Conservation (phyloP, 306 rosid genomes). For the Cicer judaicum region DNA sequence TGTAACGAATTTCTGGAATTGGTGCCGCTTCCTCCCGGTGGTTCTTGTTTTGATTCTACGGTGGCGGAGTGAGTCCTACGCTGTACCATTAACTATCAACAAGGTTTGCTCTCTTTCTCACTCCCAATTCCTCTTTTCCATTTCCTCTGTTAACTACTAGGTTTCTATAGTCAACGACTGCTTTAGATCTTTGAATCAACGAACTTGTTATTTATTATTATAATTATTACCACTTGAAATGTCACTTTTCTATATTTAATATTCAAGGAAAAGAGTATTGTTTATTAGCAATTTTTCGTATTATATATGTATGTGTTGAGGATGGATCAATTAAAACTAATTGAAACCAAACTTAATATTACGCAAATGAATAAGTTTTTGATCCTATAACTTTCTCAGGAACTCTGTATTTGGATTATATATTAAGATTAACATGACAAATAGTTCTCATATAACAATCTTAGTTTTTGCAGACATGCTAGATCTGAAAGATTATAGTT, state of each 20-base stretch:
- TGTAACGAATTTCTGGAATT: background rate
- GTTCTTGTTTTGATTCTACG: conserved; percentile 1
- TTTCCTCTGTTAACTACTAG: background rate
- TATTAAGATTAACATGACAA: background rate
- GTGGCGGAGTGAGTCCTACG: background rate
- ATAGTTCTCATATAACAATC: background rate
- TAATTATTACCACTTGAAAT: background rate
- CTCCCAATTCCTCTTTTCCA: background rate
- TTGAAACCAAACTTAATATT: background rate
- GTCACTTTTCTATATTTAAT: background rate
- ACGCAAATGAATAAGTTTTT: background rate
- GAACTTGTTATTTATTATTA: background rate
- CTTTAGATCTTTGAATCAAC: background rate
- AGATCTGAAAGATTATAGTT: background rate
- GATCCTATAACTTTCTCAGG: background rate
- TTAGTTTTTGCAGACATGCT: background rate
- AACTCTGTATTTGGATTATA: background rate
- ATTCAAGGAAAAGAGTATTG: background rate
- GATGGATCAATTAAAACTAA: background rate
- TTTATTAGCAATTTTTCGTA: background rate
- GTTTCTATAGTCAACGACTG: background rate
- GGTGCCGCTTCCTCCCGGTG: background rate
- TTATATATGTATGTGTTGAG: background rate
- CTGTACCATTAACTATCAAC: background rate
- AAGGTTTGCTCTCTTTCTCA: background rate